Conservation (phyloP, 1,139 yeast species). For the Saccharomyces pastorianus region DNA sequence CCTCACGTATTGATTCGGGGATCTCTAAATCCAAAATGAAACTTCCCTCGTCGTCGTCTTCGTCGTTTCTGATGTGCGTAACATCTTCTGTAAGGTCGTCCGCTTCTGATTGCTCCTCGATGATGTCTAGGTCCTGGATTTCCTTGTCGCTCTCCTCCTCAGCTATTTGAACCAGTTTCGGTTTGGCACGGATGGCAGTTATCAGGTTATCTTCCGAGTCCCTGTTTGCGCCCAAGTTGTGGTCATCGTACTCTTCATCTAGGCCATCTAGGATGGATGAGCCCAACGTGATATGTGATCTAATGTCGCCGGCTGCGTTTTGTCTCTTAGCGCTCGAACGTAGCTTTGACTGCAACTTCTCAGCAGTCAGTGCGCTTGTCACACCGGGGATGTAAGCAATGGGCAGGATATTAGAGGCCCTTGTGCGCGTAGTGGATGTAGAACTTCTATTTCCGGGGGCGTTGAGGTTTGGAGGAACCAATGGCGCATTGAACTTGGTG, state of each 20-base stretch:
- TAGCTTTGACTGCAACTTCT: neutral
- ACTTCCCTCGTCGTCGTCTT: constrained; percentile 22
- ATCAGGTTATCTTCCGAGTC: constrained; percentile 29
- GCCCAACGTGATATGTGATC: constrained; percentile 31
- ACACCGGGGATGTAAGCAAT: constrained; percentile 94
- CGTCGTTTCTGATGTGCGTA: constrained; percentile 8
- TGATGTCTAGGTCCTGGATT: constrained; percentile 36
- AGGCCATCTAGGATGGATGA: constrained; percentile 30
- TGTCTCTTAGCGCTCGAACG: neutral
- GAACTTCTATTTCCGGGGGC: constrained; percentile 31
- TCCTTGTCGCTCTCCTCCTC: constrained; percentile 26
- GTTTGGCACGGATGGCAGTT: constrained; percentile 66
- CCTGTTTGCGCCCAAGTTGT: neutral
- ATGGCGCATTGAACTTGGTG: constrained; percentile 9
- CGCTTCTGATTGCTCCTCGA: constrained; percentile 39
- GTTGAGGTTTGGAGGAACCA: neutral
- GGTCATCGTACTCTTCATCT: constrained; percentile 17
- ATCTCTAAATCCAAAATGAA: constrained; percentile 24
- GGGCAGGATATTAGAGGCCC: constrained; percentile 85
- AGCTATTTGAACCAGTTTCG: constrained; percentile 49
- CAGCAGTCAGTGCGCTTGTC: constrained; percentile 37
- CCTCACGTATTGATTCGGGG: constrained; percentile 10
- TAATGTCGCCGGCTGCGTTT: constrained; percentile 19
- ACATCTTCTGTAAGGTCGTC: neutral
- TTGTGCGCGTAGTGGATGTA: constrained; percentile 59